Percentiles rank a stretch among this genome's conserved stretches.
Conservation (phyloP, 2,329 filamentous ascomycete species). For the Atkinsonella hypoxylon region DNA sequence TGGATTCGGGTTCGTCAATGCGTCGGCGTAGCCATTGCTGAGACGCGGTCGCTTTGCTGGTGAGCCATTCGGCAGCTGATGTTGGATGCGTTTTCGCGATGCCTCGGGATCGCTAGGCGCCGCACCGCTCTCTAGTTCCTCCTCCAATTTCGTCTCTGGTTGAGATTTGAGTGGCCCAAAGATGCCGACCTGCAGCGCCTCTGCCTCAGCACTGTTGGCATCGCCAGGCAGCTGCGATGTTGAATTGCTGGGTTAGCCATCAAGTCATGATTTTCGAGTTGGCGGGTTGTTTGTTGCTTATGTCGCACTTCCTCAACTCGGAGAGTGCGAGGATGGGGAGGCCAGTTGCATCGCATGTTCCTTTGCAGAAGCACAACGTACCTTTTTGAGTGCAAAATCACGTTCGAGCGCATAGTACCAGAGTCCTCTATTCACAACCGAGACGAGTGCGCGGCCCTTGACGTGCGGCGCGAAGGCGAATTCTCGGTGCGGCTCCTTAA, state of each 20-base stretch:
- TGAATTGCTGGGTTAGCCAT: not conserved
- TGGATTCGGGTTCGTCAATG: constrained; percentile 18
- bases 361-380: constrained; percentile 19
- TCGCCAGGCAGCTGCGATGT: constrained; percentile 36
- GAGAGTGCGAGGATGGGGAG: not conserved
- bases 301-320: no score
- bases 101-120: constrained; percentile 27
- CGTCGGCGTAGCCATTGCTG: constrained; percentile 51
- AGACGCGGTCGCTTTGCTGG: constrained; percentile 47
- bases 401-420: constrained; percentile 48
- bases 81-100: constrained; percentile 38
- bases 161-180: constrained; percentile 43
- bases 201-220: constrained; percentile 30
- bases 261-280: not conserved
- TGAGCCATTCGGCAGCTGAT: constrained; percentile 38
- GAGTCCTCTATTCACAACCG: constrained; percentile 51
- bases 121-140: constrained; percentile 23
- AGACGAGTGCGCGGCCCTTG: constrained; percentile 51
- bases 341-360: no score
- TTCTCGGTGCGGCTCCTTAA: constrained; percentile 48
- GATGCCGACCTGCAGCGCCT: constrained; percentile 37
- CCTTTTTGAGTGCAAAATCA: constrained; percentile 38
- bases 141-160: constrained; percentile 28
- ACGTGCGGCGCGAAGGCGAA: constrained; percentile 54
- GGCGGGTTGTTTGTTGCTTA: not conserved